Evolutionary conservation across 352 stramenopile species (phyloP).

Genomic region (Globisporangium carolinianum): DNA sequence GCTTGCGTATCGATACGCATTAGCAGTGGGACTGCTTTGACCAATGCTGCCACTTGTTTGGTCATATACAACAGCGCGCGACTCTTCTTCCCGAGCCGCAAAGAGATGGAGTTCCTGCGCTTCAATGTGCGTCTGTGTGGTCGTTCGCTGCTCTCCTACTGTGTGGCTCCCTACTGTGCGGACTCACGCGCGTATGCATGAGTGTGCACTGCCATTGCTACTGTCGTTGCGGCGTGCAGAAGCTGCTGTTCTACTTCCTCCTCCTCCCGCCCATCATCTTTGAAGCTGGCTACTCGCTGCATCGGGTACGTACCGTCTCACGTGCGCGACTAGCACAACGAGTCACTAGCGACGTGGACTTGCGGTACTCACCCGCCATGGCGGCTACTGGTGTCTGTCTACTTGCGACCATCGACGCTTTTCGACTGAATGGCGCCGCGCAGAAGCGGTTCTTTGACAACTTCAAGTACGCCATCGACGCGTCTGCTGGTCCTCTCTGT

Average conservation of each 20-base stretch:
- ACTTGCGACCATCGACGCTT: too few species aligned
- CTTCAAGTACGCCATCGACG: slow-evolving; percentile 52
- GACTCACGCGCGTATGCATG: neutral
- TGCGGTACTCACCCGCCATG: too few species aligned
- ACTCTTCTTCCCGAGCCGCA: slow-evolving; percentile 76
- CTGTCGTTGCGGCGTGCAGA: slow-evolving; percentile 18
- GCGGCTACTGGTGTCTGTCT: too few species aligned
- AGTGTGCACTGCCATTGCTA: neutral
- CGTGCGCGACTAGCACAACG: too few species aligned
- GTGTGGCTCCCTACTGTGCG: too few species aligned
- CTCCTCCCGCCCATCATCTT: slow-evolving; percentile 97
- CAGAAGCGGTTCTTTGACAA: slow-evolving; percentile 95
- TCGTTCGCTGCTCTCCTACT: neutral
- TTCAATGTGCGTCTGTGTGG: slow-evolving; percentile 56
- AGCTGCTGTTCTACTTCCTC: slow-evolving; percentile 95
- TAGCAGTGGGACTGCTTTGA: too few species aligned
- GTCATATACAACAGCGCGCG: slow-evolving; percentile 33
- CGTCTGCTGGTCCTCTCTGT: neutral
- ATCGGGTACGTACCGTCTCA: slow-evolving; percentile 30
- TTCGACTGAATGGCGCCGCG: neutral
- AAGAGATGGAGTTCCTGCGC: slow-evolving; percentile 87
- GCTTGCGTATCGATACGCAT: too few species aligned
- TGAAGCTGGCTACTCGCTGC: slow-evolving; percentile 92
- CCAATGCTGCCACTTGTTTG: too few species aligned
- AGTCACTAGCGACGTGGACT: too few species aligned